Conservation (phyloP, 2,329 filamentous ascomycete species). For the Aureobasidium pullulans region DNA sequence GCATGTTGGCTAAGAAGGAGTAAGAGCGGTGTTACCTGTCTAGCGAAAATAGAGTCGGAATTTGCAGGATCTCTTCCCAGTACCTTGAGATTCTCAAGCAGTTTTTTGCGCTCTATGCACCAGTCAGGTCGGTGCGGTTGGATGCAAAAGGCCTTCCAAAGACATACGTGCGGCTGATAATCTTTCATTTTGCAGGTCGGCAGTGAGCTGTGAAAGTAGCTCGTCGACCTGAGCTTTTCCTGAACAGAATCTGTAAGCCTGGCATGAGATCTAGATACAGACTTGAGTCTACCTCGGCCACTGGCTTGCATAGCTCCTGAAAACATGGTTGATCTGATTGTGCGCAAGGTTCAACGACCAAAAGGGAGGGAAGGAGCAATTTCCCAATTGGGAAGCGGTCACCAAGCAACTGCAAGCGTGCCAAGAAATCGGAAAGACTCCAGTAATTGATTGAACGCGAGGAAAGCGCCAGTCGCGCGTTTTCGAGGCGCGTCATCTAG, state of each 20-base stretch:
- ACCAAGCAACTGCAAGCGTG: background rate
- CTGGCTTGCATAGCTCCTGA: background rate
- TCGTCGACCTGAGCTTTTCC: slow-evolving; percentile 7
- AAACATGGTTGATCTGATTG: background rate
- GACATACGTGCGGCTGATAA: slow-evolving; percentile 53
- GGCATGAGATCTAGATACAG: background rate
- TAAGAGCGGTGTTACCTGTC: slow-evolving; percentile 48
- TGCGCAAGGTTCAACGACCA: background rate
- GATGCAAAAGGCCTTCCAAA: background rate
- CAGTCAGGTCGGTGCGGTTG: background rate
- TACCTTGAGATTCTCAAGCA: slow-evolving; percentile 62
- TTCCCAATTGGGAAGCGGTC: slow-evolving; percentile 7
- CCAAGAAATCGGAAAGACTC: background rate
- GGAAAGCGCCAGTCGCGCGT: background rate
- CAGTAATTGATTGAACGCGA: background rate
- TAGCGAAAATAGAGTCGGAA: slow-evolving; percentile 78
- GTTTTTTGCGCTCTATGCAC: slow-evolving; percentile 51
- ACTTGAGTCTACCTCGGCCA: background rate
- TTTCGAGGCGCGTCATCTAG: slow-evolving; percentile 4
- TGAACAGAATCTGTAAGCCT: background rate
- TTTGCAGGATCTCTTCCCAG: slow-evolving; percentile 64
- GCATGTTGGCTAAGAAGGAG: slow-evolving; percentile 10
- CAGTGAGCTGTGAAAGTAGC: slow-evolving; percentile 38
- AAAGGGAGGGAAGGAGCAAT: background rate
- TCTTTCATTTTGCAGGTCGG: slow-evolving; percentile 52